These are phyloP conservation scores for Glycine latifolia DNA, from an alignment of 306 rosid species.

Conservation along the genomic window DNA sequence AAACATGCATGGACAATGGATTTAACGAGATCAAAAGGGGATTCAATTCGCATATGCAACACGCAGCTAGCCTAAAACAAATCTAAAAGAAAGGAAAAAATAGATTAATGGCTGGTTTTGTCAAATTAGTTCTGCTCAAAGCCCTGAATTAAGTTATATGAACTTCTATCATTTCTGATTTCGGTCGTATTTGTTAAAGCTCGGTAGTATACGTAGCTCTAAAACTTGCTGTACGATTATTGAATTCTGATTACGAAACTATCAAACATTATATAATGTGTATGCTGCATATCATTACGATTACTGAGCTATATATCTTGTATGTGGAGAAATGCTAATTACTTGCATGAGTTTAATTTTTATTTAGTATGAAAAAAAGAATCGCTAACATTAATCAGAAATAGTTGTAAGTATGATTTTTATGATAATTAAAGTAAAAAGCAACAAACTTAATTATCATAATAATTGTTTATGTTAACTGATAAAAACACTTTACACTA, in stretches of 20 bases:
- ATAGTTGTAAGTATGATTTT: no score
- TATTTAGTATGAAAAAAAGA: no score
- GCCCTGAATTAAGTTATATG: background rate
- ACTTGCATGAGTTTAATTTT: no score
- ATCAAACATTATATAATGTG: background rate
- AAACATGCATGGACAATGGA: constrained; percentile 64
- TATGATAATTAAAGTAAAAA: no score
- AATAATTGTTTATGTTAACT: no score
- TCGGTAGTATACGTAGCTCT: background rate
- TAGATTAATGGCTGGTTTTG: constrained; percentile 30
- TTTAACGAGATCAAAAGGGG: constrained; percentile 53
- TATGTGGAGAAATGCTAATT: background rate
- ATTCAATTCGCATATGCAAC: constrained; percentile 26
- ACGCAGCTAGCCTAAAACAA: constrained; percentile 67
- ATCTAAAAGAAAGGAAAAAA: constrained; percentile 51
- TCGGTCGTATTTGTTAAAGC: constrained; percentile 10
- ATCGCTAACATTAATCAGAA: no score
- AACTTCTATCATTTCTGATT: constrained; percentile 35
- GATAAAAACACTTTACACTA: no score
- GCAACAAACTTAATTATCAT: no score
- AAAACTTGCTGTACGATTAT: background rate
- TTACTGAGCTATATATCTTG: background rate
- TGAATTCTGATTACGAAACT: background rate
- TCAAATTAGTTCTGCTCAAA: background rate
- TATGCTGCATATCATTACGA: background rate